These are phyloP conservation scores for Xylaria telfairii DNA, from an alignment of 495 filamentous ascomycete species.

Conservation along the genomic window DNA sequence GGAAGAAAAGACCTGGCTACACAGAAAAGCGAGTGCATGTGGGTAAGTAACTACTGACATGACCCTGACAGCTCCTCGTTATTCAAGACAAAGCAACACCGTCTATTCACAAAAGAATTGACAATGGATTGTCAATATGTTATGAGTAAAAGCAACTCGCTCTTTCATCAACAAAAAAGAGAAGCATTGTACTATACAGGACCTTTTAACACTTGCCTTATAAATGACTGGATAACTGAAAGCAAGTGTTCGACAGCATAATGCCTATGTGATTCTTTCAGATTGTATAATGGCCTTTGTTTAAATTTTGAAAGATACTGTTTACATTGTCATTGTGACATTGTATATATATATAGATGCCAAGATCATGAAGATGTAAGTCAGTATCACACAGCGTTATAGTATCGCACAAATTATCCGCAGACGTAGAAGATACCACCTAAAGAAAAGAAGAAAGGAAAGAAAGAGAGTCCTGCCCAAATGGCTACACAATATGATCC, in stretches of 20 bases:
- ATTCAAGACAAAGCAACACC: neutral
- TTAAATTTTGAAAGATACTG: neutral
- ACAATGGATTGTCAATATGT: neutral
- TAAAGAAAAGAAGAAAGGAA: neutral
- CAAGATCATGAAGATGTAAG: neutral
- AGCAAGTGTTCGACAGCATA: neutral
- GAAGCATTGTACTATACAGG: neutral
- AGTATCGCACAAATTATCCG: neutral
- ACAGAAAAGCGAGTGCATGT: neutral
- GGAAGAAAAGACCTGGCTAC: neutral
- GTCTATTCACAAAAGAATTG: neutral
- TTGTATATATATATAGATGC: neutral
- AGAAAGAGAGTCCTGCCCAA: neutral
- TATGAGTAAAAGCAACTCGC: neutral
- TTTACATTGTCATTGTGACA: neutral
- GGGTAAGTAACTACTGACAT: neutral
- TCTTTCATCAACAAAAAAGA: neutral
- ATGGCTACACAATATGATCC: neutral
- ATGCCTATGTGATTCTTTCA: neutral
- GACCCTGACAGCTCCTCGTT: neutral
- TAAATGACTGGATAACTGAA: neutral
- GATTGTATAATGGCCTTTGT: neutral
- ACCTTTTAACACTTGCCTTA: neutral
- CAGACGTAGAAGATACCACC: neutral
- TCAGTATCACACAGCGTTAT: neutral